phyloP scores from a whole-genome alignment of 2,329 filamentous ascomycete genomes.

The Aspergillus amoenus region DNA sequence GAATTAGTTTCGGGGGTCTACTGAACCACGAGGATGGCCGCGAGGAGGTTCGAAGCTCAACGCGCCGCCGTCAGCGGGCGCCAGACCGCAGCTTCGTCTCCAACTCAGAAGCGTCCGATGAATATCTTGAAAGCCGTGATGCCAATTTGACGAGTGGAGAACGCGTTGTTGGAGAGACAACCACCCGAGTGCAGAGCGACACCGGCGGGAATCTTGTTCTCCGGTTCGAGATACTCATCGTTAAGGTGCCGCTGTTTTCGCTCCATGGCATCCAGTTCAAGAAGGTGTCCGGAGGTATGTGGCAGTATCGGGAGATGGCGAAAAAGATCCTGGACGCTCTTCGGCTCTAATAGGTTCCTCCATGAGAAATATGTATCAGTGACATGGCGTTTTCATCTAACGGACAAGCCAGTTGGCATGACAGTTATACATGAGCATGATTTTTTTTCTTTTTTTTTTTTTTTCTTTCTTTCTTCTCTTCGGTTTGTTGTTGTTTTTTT shows the following conservation, averaged over 20 bases:
- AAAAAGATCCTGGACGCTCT: constrained; percentile 89
- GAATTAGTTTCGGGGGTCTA: constrained; percentile 80
- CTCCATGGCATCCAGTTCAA: constrained; percentile 98
- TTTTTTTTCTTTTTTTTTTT: constrained; percentile 15
- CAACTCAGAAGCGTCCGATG: constrained; percentile 82
- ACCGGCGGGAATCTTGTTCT: constrained; percentile 80
- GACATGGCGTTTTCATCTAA: constrained; percentile 8
- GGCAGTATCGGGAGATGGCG: constrained; percentile 99
- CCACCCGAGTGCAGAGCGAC: constrained; percentile 87
- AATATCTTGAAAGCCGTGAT: constrained; percentile 58
- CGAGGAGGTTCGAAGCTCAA: constrained; percentile 56
- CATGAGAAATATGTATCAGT: constrained; percentile 17
- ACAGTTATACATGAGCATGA: constrained; percentile 30
- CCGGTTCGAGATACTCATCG: constrained; percentile 93
- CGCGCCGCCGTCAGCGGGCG: constrained; percentile 44
- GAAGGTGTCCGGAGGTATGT: constrained; percentile 90
- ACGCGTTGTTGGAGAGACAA: constrained; percentile 77
- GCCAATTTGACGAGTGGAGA: constrained; percentile 52
- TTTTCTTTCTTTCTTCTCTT: neutral
- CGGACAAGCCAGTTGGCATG: constrained; percentile 19
- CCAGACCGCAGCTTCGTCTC: constrained; percentile 72
- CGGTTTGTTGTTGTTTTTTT: constrained; percentile 11
- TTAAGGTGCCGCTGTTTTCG: constrained; percentile 91
- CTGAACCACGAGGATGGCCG: constrained; percentile 66
- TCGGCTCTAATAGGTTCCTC: constrained; percentile 56